A percentile compares a stretch with the other conserved stretches of the same genome.
Conservation (phyloP, 1,139 yeast species). For the Yamadazyma aaseri region DNA sequence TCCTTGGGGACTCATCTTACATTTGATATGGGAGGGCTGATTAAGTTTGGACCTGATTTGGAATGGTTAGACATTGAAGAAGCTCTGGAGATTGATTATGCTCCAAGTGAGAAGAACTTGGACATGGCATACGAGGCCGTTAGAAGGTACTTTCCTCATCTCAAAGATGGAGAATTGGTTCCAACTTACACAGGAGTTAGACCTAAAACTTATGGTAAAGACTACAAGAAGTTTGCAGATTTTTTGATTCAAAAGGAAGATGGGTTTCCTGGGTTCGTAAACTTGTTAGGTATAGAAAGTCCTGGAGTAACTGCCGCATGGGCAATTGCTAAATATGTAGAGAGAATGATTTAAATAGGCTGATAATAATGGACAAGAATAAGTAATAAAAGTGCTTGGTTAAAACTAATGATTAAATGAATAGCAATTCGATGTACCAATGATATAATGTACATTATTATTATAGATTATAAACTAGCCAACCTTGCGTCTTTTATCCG, state of each 20-base stretch:
- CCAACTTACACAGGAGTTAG: conserved; percentile 82
- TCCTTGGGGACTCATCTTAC: conserved; percentile 89
- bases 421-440: too few species aligned
- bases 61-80: conserved; percentile 63
- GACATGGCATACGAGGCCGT: conserved; percentile 60
- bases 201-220: conserved; percentile 62
- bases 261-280: conserved; percentile 77
- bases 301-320: conserved; percentile 84
- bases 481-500: conserved; percentile 16
- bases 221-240: conserved; percentile 55
- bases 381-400: too few species aligned
- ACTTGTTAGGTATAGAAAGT: conserved; percentile 80
- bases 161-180: conserved; percentile 49
- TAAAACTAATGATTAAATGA: too few species aligned
- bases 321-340: conserved; percentile 79
- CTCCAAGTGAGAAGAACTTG: conserved; percentile 48
- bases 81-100: conserved; percentile 43
- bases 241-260: conserved; percentile 63
- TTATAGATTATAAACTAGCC: neutral
- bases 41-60: conserved; percentile 85
- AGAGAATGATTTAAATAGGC: conserved; percentile 24
- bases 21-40: conserved; percentile 74
- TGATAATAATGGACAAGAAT: too few species aligned
- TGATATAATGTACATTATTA: neutral
- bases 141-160: conserved; percentile 57